Base-by-base conservation (phyloP, 441 rosid genomes). In the Populus hybrid region DNA sequence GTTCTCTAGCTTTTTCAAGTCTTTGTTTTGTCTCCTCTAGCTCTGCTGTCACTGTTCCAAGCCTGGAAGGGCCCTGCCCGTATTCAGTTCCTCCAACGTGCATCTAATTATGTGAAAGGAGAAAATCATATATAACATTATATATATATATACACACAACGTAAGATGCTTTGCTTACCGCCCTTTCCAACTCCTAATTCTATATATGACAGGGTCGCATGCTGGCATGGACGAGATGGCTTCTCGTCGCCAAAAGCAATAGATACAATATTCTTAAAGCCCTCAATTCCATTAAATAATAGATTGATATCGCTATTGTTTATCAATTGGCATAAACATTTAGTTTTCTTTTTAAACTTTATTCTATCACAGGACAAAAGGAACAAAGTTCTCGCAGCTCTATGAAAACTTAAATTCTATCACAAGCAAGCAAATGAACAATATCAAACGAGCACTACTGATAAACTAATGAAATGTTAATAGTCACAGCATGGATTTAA, bases 11-110 rank as follows among this genome's bases (percentile, higher is more conserved):
- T 74, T 83, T 86, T 26, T 76, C 50, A 38, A 93, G 88, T 84
- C 74, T 89, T 73, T 87, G 87, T 75, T 88, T 87, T 72, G 90
- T 85, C 83, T 90, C 94, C 74, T 82, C 87, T 61, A 93, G 84
- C 88, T 93, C 92, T 2, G 83, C 84, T 74, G 82, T 82, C 26
- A 90, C 71, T 73, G 78, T 83, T 74, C 81, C 78, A 11, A 82
- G 50, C 79, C 74, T 79, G 56, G 84, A 81, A 66, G 80, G 79
- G 12, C 24, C 45, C 2, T 83, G 78, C 66, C 75, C 74, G 9
- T 56, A 78, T 72, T 81, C 85, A 65, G n/a, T 69, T 71, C 73
- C 76, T 81, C 83, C 83, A 50, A 69, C 64, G 28, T 81, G 77
- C 77, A 85, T 86, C 90, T 89, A 35, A 69, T 6, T 42, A 40